Conservation (phyloP, 768 basidiomycete genomes). For the Kondoa subrosea region DNA sequence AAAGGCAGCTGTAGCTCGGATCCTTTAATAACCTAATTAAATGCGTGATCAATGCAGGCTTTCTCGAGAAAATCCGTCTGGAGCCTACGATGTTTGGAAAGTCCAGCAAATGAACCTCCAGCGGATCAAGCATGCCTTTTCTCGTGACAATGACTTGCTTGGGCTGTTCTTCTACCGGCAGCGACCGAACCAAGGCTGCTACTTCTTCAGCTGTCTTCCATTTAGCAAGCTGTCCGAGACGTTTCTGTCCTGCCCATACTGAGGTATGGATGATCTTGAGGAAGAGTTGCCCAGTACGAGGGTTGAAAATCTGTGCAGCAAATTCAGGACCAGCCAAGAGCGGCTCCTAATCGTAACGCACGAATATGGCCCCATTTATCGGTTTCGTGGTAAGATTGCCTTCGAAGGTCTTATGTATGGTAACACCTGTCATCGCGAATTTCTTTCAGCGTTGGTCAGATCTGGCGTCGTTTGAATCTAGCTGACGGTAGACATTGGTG, state of each 20-base stretch:
- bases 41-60: too few relatives aligned
- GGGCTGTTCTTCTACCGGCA: constrained; percentile 99
- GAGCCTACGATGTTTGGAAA: constrained; percentile 99
- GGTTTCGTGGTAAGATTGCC: constrained; percentile 99
- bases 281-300: constrained; percentile 93
- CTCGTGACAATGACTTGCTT: constrained; percentile 99
- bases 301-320: constrained; percentile 96
- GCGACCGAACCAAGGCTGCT: constrained; percentile 83
- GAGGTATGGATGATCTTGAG: constrained; percentile 98
- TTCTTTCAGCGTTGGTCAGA: too few relatives aligned
- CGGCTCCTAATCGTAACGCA: too few relatives aligned
- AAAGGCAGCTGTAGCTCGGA: constrained; percentile 94
- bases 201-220: constrained; percentile 99
- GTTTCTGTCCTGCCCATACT: constrained; percentile 99
- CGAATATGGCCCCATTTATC: constrained; percentile 90
- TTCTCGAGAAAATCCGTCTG: too few relatives aligned
- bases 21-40: constrained; percentile 99
- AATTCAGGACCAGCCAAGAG: too few relatives aligned
- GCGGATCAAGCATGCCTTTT: constrained; percentile 86
- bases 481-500: constrained; percentile 99
- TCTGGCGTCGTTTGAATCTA: too few relatives aligned
- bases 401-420: constrained; percentile 98
- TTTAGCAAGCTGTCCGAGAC: constrained; percentile 96
- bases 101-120: constrained; percentile 95
- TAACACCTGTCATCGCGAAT: too few relatives aligned